These are phyloP conservation scores for Fraxinus excelsior DNA, from an alignment of 257 asterid genomes.

Conservation along the genomic window DNA sequence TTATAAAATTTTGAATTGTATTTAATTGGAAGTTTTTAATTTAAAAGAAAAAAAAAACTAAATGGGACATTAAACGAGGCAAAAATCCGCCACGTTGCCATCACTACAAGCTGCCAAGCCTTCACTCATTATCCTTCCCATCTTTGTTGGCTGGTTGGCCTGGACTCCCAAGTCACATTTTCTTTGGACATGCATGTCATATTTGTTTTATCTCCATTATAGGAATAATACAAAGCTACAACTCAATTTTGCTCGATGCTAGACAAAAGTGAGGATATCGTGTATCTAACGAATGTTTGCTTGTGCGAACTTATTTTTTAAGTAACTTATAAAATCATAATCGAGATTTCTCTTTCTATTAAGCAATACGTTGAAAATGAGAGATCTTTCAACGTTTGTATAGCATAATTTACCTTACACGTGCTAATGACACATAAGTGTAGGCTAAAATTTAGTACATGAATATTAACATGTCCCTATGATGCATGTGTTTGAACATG, in stretches of 20 bases:
- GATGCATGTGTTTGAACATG: neutral
- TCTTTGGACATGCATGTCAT: neutral
- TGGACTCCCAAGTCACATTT: slow-evolving; percentile 36
- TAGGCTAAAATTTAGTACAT: neutral
- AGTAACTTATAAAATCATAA: neutral
- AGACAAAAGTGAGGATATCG: slow-evolving; percentile 1
- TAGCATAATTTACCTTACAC: neutral
- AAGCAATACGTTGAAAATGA: neutral
- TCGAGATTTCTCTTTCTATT: neutral
- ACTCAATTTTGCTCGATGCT: neutral
- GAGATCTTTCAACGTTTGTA: neutral
- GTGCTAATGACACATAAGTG: neutral
- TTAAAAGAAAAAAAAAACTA: no score
- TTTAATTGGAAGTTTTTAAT: no score
- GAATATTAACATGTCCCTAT: neutral
- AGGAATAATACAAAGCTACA: neutral
- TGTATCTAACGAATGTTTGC: neutral
- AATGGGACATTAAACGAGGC: no score
- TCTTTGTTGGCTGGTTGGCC: slow-evolving; percentile 55
- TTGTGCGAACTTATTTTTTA: neutral
- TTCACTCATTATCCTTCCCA: slow-evolving; percentile 32
- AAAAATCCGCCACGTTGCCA: no score
- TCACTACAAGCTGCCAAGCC: no score
- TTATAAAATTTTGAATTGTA: no score
- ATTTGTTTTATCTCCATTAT: neutral